Conservation (phyloP, 139 green algal genomes). For the Coelastrella sp. region DNA sequence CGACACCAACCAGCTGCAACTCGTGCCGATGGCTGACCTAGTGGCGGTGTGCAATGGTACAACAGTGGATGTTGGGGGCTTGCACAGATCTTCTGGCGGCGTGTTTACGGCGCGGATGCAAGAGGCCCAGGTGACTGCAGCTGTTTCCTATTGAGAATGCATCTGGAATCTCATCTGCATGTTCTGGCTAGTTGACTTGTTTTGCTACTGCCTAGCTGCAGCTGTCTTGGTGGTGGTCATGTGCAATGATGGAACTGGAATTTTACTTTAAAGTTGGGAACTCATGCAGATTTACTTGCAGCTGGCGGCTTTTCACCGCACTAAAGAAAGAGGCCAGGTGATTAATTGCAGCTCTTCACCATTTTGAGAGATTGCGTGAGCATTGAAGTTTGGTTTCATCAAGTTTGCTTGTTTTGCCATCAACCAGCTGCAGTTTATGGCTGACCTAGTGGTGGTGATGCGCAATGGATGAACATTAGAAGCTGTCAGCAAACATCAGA, state of each 20-base stretch:
- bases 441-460: background rate
- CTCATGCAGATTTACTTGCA: slow-evolving; percentile 52
- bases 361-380: too few species aligned
- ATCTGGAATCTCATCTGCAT: too few species aligned
- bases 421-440: too few species aligned
- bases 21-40: too few species aligned
- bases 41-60: too few species aligned
- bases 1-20: too few species aligned
- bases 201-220: slow-evolving; percentile 75
- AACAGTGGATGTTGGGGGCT: too few species aligned
- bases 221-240: slow-evolving; percentile 68
- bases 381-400: too few species aligned
- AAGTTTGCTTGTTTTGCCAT: too few species aligned
- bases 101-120: background rate
- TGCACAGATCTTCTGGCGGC: too few species aligned
- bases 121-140: slow-evolving; percentile 38
- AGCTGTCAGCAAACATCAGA: too few species aligned
- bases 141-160: background rate
- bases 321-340: slow-evolving; percentile 68
- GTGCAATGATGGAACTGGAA: slow-evolving; percentile 48
- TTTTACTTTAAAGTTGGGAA: slow-evolving; percentile 62
- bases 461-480: slow-evolving; percentile 8
- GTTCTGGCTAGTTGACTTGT: too few species aligned
- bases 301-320: slow-evolving; percentile 57
- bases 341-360: background rate